Evolutionary conservation across 345 rosid species (phyloP).

Genomic region (Eucalyptus microcorys): DNA sequence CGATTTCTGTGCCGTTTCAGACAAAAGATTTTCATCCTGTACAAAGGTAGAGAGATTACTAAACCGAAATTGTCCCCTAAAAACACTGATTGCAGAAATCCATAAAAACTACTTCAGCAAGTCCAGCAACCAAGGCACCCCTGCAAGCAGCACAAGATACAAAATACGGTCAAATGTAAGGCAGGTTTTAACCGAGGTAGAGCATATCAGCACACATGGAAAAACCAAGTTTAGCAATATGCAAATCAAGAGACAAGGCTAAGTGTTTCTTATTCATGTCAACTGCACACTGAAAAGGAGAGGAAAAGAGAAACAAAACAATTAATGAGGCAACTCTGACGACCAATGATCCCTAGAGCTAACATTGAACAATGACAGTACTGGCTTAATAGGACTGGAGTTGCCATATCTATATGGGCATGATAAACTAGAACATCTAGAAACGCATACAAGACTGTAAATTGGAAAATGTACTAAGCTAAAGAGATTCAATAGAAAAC

Average conservation of each 20-base stretch:
- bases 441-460: not conserved
- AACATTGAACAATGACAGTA: not conserved
- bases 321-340: not conserved
- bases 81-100: not conserved
- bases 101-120: not conserved
- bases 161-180: not conserved
- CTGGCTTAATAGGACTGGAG: not conserved
- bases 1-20: not conserved
- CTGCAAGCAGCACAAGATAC: not conserved
- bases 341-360: not conserved
- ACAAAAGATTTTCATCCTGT: not conserved
- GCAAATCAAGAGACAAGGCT: not conserved
- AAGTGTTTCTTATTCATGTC: not conserved
- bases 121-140: not conserved
- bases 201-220: not conserved
- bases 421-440: not conserved
- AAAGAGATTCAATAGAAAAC: not conserved
- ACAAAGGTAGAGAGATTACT: not conserved
- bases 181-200: not conserved
- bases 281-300: not conserved
- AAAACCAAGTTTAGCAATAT: not conserved
- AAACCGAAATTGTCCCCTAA: not conserved
- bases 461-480: not conserved
- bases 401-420: not conserved
- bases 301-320: not conserved